Percentiles rank a stretch among this genome's conserved stretches.
phyloP scores from a whole-genome alignment of 331 rosid species.

The Pyracantha coccinea region DNA sequence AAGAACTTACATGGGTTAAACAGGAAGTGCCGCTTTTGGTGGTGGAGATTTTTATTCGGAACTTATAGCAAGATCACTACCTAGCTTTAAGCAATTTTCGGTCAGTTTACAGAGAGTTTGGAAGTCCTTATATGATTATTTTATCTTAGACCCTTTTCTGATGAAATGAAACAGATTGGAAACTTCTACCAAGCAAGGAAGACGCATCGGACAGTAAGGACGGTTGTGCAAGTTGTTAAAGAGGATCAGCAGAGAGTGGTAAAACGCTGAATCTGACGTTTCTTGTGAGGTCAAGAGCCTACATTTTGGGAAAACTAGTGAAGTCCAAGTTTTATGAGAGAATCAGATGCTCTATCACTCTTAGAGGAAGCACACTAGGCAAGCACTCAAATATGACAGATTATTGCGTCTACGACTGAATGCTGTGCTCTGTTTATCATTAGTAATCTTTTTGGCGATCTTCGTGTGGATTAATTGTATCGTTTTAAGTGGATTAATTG shows the following conservation, averaged over 20 bases:
- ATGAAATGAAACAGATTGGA: constrained; percentile 33
- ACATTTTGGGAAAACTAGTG: constrained; percentile 66
- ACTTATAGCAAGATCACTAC: neutral
- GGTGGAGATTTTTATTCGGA: neutral
- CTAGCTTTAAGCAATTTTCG: neutral
- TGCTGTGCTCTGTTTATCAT: neutral
- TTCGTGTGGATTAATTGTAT: neutral
- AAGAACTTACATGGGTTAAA: neutral
- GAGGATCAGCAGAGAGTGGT: constrained; percentile 26
- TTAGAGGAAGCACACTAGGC: constrained; percentile 56
- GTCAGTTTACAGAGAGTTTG: neutral
- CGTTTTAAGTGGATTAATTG: neutral
- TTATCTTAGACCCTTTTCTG: neutral
- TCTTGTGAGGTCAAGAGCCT: constrained; percentile 72
- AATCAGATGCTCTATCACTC: constrained; percentile 56
- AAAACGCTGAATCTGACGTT: constrained; percentile 67
- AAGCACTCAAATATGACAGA: constrained; percentile 41
- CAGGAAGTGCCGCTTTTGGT: neutral
- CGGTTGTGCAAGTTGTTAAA: constrained; percentile 31
- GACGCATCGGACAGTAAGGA: constrained; percentile 34
- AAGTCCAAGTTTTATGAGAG: constrained; percentile 58
- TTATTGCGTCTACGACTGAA: constrained; percentile 52
- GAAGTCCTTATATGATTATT: neutral
- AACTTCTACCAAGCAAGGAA: constrained; percentile 55
- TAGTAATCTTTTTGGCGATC: neutral